These are phyloP conservation scores for Stemphylium lycopersici DNA, from an alignment of 2,329 filamentous ascomycete genomes.

Conservation along the genomic window DNA sequence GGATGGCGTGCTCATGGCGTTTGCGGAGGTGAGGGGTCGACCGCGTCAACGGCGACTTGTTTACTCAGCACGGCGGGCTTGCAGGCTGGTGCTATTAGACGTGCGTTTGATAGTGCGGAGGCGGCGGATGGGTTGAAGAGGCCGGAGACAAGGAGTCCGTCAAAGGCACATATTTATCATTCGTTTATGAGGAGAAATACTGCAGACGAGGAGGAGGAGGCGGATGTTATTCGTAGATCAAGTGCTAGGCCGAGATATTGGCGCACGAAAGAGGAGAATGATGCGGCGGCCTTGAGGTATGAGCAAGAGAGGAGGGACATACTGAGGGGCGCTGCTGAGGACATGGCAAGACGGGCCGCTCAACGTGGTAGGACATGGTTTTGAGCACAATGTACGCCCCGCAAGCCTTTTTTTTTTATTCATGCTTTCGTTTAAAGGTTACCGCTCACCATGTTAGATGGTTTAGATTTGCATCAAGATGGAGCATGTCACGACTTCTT, in stretches of 20 bases:
- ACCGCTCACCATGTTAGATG: too few species aligned
- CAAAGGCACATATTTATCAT: slow-evolving; percentile 11
- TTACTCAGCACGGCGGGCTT: slow-evolving; percentile 9
- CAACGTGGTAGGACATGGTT: background rate
- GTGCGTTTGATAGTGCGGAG: slow-evolving; percentile 25
- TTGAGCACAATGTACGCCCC: background rate
- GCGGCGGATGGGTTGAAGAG: background rate
- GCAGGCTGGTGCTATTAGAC: slow-evolving; percentile 23
- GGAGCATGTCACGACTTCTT: too few species aligned
- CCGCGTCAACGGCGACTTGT: slow-evolving; percentile 2
- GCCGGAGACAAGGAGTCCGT: background rate
- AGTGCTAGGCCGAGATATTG: slow-evolving; percentile 17
- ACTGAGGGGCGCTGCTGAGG: slow-evolving; percentile 12
- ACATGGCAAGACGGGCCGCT: slow-evolving; percentile 8
- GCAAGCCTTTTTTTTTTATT: background rate
- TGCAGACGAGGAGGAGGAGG: background rate
- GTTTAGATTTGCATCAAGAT: too few species aligned
- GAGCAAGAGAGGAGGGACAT: slow-evolving; percentile 15
- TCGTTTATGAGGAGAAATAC: slow-evolving; percentile 15
- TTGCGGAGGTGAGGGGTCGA: background rate
- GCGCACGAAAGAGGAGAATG: slow-evolving; percentile 21
- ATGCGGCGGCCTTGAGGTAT: slow-evolving; percentile 10
- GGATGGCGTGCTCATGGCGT: slow-evolving; percentile 39
- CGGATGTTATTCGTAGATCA: slow-evolving; percentile 11
- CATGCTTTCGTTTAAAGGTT: too few species aligned